Evolutionary conservation across 805 yeast genomes (phyloP).

Genomic region (Gaillardinia entomophila): DNA sequence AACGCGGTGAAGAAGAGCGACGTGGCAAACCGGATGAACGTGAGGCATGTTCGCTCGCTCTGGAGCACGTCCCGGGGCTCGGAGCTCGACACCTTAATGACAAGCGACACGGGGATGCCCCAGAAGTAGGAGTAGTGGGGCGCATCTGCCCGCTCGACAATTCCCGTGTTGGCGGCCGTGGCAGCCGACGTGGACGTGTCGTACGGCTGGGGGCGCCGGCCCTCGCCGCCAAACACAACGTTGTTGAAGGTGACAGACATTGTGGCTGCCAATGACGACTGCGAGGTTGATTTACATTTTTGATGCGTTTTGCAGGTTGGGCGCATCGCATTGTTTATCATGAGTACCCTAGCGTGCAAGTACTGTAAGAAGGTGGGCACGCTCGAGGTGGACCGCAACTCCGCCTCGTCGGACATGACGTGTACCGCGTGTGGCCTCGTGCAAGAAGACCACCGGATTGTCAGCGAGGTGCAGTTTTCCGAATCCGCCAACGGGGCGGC

Average conservation of each 20-base stretch:
- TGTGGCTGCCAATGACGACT: too few species aligned
- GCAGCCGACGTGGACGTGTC: too few species aligned
- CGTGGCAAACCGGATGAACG: constrained; percentile 43
- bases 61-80: constrained; percentile 53
- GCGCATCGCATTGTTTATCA: too few species aligned
- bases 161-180: too few species aligned
- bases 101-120: background rate
- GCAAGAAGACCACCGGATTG: constrained; percentile 87
- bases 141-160: too few species aligned
- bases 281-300: too few species aligned
- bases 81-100: constrained; percentile 26
- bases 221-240: too few species aligned
- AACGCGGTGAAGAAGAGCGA: constrained; percentile 42
- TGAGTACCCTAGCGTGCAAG: too few species aligned
- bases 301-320: too few species aligned
- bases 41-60: constrained; percentile 47
- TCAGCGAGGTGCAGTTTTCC: constrained; percentile 90
- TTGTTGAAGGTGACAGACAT: too few species aligned
- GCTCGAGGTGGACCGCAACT: constrained; percentile 16
- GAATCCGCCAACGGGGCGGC: constrained; percentile 94
- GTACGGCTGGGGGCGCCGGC: too few species aligned
- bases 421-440: constrained; percentile 85
- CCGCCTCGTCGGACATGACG: constrained; percentile 63
- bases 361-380: constrained; percentile 18
- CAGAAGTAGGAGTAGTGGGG: background rate